A percentile compares a stretch with the other conserved stretches of the same genome.
These are phyloP conservation scores for Lumnitzera littorea DNA, from an alignment of 345 rosid genomes.

Conservation along the genomic window DNA sequence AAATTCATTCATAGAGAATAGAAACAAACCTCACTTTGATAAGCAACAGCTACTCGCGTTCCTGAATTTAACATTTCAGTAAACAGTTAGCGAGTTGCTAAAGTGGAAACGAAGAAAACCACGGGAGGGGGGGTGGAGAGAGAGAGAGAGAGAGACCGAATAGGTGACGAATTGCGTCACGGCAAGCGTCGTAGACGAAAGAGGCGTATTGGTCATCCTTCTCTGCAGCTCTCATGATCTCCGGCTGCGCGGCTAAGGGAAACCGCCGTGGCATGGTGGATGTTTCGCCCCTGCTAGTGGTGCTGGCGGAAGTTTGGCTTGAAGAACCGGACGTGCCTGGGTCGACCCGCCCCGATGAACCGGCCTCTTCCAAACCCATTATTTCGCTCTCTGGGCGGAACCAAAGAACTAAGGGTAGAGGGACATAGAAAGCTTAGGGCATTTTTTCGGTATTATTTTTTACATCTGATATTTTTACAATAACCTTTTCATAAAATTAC, in stretches of 20 bases:
- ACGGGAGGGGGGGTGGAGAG: neutral
- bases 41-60: conserved; percentile 78
- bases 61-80: conserved; percentile 22
- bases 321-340: no score
- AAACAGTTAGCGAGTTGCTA: neutral
- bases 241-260: conserved; percentile 80
- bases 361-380: no score
- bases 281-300: conserved; percentile 3
- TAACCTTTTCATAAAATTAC: no score
- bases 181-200: conserved; percentile 88
- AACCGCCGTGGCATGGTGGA: conserved; percentile 34
- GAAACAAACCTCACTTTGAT: conserved; percentile 74
- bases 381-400: no score
- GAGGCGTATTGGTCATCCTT: conserved; percentile 95
- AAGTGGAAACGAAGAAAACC: neutral
- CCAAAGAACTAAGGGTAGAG: no score
- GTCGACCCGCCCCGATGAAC: no score
- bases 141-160: conserved; percentile 36
- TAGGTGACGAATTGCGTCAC: conserved; percentile 83
- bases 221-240: conserved; percentile 94
- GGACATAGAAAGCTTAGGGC: no score
- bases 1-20: neutral
- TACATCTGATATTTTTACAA: no score
- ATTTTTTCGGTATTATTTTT: no score
- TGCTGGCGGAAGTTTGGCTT: no score